Evolutionary conservation across 176 grass and related monocot genomes (phyloP).

Genomic region (Juncus effusus): DNA sequence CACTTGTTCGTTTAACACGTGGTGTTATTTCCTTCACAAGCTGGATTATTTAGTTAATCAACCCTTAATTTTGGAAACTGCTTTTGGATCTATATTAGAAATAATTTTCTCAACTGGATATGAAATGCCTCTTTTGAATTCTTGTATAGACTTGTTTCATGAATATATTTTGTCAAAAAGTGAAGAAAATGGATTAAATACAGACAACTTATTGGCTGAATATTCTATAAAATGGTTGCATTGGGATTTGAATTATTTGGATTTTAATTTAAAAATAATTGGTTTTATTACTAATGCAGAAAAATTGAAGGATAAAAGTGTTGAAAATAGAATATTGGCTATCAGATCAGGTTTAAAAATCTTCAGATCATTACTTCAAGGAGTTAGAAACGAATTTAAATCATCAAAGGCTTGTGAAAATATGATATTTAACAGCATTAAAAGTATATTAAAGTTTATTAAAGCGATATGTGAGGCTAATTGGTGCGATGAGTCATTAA

Average conservation of each 20-base stretch:
- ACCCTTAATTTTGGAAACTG: conserved; percentile 43
- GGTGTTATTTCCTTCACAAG: conserved; percentile 75
- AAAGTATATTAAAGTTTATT: conserved; percentile 46
- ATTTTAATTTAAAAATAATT: conserved; percentile 62
- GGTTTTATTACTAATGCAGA: conserved; percentile 46
- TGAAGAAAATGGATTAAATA: conserved; percentile 16
- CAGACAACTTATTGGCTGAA: conserved; percentile 24
- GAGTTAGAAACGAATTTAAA: conserved; percentile 43
- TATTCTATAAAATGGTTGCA: conserved; percentile 66
- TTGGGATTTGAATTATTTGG: conserved; percentile 48
- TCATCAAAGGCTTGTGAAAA: conserved; percentile 14
- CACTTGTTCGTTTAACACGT: conserved; percentile 64
- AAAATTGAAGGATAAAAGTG: conserved; percentile 35
- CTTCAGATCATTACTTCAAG: conserved; percentile 57
- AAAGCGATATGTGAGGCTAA: conserved; percentile 38
- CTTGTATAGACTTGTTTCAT: conserved; percentile 64
- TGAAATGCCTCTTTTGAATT: conserved; percentile 48
- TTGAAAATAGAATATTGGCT: conserved; percentile 28
- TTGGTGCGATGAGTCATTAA: conserved; percentile 31
- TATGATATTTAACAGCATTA: conserved; percentile 33
- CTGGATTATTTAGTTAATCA: conserved; percentile 53
- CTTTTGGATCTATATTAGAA: conserved; percentile 64
- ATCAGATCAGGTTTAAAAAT: conserved; percentile 47
- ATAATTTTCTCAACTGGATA: conserved; percentile 47
- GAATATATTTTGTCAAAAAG: conserved; percentile 49